phyloP scores from a whole-genome alignment of 2,329 filamentous ascomycete species.

The Aspergillus aculeatus region DNA sequence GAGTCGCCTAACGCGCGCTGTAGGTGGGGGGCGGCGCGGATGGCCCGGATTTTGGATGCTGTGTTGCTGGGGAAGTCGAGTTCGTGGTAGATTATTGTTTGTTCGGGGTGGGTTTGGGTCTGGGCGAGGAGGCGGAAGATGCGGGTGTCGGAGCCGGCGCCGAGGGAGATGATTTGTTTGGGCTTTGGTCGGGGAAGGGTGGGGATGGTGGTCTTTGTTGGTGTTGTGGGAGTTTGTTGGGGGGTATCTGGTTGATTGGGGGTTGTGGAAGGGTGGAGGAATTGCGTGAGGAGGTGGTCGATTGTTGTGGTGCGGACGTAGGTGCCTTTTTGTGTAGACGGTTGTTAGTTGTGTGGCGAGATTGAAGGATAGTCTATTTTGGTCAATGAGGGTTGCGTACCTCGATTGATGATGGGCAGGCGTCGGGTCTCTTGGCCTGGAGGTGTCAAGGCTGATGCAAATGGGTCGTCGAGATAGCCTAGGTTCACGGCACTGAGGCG shows the following conservation, averaged over 20 bases:
- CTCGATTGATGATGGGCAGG: constrained; percentile 91
- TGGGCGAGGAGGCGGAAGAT: constrained; percentile 69
- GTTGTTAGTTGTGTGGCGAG: too few relatives aligned
- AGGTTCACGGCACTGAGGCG: constrained; percentile 82
- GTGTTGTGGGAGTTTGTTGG: too few relatives aligned
- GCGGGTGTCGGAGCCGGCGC: constrained; percentile 90
- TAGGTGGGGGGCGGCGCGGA: constrained; percentile 34
- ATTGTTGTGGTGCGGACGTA: constrained; percentile 85
- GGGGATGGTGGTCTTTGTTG: too few relatives aligned
- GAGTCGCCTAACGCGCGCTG: constrained; percentile 31
- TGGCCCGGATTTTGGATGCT: constrained; percentile 59
- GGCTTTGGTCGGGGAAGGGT: constrained; percentile 6
- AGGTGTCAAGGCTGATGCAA: constrained; percentile 68
- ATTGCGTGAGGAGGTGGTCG: constrained; percentile 71
- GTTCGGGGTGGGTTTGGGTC: constrained; percentile 74
- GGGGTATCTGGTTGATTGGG: neutral
- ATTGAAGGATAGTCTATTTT: too few relatives aligned
- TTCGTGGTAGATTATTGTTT: constrained; percentile 75
- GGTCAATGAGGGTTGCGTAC: constrained; percentile 44
- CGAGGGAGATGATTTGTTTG: constrained; percentile 83
- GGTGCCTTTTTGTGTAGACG: constrained; percentile 60
- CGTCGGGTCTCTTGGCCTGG: constrained; percentile 55
- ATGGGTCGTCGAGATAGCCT: constrained; percentile 81
- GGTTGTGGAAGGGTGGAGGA: constrained; percentile 52
- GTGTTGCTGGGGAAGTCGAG: constrained; percentile 81